Base-by-base conservation (phyloP, 148 eudicot species). In the Chenopodium suecicum region DNA sequence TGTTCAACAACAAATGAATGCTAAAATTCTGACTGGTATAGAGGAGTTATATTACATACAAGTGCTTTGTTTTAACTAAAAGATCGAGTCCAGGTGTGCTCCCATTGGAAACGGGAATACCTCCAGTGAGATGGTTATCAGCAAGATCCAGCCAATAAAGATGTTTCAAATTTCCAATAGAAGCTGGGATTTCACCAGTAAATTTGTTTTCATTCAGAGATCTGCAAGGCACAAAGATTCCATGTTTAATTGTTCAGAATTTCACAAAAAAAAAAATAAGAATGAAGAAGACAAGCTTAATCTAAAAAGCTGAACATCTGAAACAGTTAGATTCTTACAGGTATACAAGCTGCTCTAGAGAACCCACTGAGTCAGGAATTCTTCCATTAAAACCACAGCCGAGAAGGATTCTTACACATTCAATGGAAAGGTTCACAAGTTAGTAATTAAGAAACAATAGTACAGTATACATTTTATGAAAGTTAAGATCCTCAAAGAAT, bases 81-180 rank as follows among this genome's bases (percentile, higher is more conserved):
- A 78, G 82, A 79, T 95, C 98, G 37, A 95, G 89, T 79, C 99
- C 99, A 67, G 88, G 86, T 47, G 84, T 25, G 44, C 84, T 88
- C 52, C 79, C 90, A 73, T n/a, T 71, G 60, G 98, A 92, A 69
- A 93, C 91, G 9, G 99, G 99, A 73, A 95, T 88, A 46, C 77
- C 86, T 65, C 98, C 99, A 74, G 48, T 85, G 70, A 95, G 93
- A 85, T 85, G 66, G 85, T 95, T 95, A 74, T 89, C 88, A 73
- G 95, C 85, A 69, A 95, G 79, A 86, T 95, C 99, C 76, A 95
- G 84, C 98, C 98, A 95, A 76, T 83, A 84, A 69, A 93, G 90
- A 0, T 70, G 87, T 13, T 84, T 71, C 54, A 95, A 74, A 78
- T 89, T 89, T 48, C 99, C 99, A 66, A 95, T 82, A 47, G 97